phyloP scores from a whole-genome alignment of 495 filamentous ascomycete species.

The Terfezia claveryi region DNA sequence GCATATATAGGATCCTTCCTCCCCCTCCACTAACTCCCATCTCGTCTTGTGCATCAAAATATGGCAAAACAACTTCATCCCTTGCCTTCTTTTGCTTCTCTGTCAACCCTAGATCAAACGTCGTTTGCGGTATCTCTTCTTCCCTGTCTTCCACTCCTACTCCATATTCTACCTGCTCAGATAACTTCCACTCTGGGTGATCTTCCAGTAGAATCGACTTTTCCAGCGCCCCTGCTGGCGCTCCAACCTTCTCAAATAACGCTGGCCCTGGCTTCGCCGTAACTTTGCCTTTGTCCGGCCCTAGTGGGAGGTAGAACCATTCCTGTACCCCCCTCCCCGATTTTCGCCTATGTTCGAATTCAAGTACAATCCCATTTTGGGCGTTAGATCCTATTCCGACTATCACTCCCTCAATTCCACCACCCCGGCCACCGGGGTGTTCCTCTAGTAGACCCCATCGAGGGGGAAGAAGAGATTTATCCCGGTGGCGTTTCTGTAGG shows the following conservation, averaged over 20 bases:
- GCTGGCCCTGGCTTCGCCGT: slow-evolving; percentile 4
- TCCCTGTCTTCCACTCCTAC: slow-evolving; percentile 4
- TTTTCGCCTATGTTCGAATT: slow-evolving; percentile 66
- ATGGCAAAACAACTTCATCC: slow-evolving; percentile 76
- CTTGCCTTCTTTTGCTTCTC: slow-evolving; percentile 66
- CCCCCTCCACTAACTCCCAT: slow-evolving; percentile 45
- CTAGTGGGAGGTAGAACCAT: slow-evolving; percentile 44
- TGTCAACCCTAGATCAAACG: slow-evolving; percentile 74
- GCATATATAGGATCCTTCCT: slow-evolving; percentile 84
- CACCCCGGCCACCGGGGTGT: slow-evolving; percentile 33
- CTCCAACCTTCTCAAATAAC: neutral
- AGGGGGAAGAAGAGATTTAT: slow-evolving; percentile 47
- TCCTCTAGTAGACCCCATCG: slow-evolving; percentile 55
- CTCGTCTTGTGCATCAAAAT: slow-evolving; percentile 80
- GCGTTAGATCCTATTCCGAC: slow-evolving; percentile 19
- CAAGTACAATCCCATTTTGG: slow-evolving; percentile 41
- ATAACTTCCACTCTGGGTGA: slow-evolving; percentile 42
- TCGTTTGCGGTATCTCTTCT: slow-evolving; percentile 26
- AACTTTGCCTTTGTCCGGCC: slow-evolving; percentile 6
- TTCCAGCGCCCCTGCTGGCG: slow-evolving; percentile 17
- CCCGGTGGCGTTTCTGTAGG: slow-evolving; percentile 40
- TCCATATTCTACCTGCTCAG: slow-evolving; percentile 17
- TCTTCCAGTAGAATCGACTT: slow-evolving; percentile 53
- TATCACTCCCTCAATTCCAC: slow-evolving; percentile 28
- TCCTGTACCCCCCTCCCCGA: slow-evolving; percentile 59